These are phyloP conservation scores for Cordyceps pruinosa DNA, from an alignment of 2,329 filamentous ascomycete species.

Conservation along the genomic window DNA sequence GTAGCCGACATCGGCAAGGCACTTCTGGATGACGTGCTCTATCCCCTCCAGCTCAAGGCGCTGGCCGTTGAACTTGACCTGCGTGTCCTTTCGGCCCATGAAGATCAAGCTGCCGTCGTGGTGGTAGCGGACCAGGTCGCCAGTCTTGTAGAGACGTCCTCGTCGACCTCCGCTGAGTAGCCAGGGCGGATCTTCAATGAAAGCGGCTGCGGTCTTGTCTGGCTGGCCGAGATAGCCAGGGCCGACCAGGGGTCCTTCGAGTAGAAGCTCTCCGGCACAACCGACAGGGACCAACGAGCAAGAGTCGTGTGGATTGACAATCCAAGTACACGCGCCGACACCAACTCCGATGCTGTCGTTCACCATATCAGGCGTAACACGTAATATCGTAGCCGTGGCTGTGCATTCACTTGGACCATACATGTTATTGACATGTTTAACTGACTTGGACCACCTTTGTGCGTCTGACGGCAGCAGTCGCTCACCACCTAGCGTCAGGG, in stretches of 20 bases:
- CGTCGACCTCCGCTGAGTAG: background rate
- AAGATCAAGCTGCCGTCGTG: constrained; percentile 31
- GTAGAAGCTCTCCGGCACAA: constrained; percentile 15
- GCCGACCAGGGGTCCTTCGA: constrained; percentile 16
- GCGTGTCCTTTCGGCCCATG: constrained; percentile 45
- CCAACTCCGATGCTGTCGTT: constrained; percentile 11
- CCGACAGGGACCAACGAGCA: constrained; percentile 14
- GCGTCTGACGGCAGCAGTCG: background rate
- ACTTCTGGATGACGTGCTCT: constrained; percentile 13
- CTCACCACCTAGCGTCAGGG: constrained; percentile 1
- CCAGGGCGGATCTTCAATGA: constrained; percentile 6
- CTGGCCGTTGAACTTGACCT: constrained; percentile 51
- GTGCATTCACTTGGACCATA: constrained; percentile 7
- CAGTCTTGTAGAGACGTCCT: constrained; percentile 18
- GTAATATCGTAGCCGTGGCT: background rate
- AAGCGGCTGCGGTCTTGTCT: constrained; percentile 19
- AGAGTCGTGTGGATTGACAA: constrained; percentile 8
- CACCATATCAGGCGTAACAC: background rate
- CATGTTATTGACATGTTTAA: constrained; percentile 3
- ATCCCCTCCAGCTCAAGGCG: constrained; percentile 37
- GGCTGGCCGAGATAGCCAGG: constrained; percentile 14
- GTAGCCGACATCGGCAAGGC: background rate
- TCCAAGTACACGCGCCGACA: constrained; percentile 1
- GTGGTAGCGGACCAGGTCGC: constrained; percentile 22
- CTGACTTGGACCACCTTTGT: background rate